Evolutionary conservation across 2,329 filamentous ascomycete species (phyloP).

Genomic region (Aspergillus calidoustus): DNA sequence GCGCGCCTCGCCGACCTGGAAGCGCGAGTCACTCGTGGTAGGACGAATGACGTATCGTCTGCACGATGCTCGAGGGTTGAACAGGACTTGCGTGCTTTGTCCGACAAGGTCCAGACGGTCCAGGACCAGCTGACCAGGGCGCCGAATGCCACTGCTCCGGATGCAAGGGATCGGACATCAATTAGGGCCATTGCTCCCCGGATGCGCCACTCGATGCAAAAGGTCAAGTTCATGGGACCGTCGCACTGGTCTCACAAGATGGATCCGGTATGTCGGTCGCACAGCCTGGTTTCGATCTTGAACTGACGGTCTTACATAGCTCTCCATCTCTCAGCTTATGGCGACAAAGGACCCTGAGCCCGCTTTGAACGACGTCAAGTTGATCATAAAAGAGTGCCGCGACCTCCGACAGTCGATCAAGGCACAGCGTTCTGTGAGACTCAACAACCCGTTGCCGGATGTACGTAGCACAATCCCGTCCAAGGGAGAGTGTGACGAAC

Average conservation of each 20-base stretch:
- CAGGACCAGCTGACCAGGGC: background rate
- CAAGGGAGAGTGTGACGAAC: conserved; percentile 26
- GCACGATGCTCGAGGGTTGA: background rate
- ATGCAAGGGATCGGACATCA: background rate
- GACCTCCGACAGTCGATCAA: conserved; percentile 29
- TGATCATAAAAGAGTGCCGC: conserved; percentile 22
- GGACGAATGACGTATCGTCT: background rate
- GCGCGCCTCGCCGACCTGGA: background rate
- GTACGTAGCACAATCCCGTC: conserved; percentile 27
- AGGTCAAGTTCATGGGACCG: conserved; percentile 23
- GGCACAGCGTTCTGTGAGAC: conserved; percentile 17
- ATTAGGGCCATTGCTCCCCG: conserved; percentile 10
- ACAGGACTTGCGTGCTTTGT: background rate
- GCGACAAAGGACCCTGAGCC: conserved; percentile 16
- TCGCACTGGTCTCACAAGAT: conserved; percentile 20
- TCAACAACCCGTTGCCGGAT: conserved; percentile 28
- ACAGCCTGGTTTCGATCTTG: background rate
- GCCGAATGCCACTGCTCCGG: background rate
- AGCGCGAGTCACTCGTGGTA: background rate
- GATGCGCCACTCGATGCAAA: conserved; percentile 14
- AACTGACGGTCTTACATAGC: conserved; percentile 6
- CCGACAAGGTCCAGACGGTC: background rate
- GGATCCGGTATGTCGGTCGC: conserved; percentile 17
- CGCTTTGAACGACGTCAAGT: conserved; percentile 15
- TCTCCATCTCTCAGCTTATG: conserved; percentile 15